Conservation (phyloP, 2,329 filamentous ascomycete genomes). For the Trichoderma cornu-damae region DNA sequence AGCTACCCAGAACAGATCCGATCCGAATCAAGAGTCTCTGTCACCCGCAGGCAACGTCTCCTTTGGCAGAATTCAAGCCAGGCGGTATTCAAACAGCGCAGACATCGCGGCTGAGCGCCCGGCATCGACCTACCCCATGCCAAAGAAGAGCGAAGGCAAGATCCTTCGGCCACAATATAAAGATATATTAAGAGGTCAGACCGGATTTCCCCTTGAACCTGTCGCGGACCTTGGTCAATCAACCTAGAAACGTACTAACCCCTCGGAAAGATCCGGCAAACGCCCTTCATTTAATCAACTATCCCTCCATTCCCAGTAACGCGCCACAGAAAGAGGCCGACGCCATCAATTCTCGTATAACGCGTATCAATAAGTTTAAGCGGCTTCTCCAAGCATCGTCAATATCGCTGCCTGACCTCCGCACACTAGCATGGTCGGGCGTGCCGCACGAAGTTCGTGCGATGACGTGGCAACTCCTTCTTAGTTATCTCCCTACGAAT, state of each 20-base stretch:
- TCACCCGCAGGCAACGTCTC: conserved; percentile 36
- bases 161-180: conserved; percentile 96
- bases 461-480: conserved; percentile 96
- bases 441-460: conserved; percentile 91
- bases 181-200: conserved; percentile 72
- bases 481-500: conserved; percentile 95
- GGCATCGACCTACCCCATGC: conserved; percentile 74
- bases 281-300: conserved; percentile 87
- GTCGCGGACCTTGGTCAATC: background rate
- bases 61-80: conserved; percentile 37
- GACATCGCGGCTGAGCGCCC: conserved; percentile 92
- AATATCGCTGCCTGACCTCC: conserved; percentile 77
- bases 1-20: conserved; percentile 38
- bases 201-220: background rate
- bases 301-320: conserved; percentile 67
- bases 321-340: conserved; percentile 80
- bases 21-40: conserved; percentile 27
- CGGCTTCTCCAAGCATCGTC: conserved; percentile 87
- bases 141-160: conserved; percentile 88
- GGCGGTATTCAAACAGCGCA: conserved; percentile 74
- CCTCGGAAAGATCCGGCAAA: conserved; percentile 69
- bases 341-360: conserved; percentile 78
- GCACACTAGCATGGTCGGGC: conserved; percentile 87
- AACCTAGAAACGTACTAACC: background rate
- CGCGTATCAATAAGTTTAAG: conserved; percentile 98